phyloP scores from a whole-genome alignment of 208 protist species.

The Wallacemonas sp. region DNA sequence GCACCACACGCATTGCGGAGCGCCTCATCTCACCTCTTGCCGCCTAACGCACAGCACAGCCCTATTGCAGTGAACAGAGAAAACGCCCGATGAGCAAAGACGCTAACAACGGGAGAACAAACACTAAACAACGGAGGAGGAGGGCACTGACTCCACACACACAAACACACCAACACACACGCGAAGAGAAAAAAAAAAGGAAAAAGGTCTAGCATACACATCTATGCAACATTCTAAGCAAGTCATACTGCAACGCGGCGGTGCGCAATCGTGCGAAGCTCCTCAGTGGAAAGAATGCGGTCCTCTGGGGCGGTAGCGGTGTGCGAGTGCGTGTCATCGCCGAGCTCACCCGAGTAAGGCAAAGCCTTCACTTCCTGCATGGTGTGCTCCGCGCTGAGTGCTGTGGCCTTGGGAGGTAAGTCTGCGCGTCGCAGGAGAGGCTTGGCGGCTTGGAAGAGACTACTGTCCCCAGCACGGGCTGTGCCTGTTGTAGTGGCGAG shows the following conservation, averaged over 20 bases:
- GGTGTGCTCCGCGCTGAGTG: not conserved
- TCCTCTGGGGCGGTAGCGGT: not conserved
- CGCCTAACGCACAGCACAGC: too few species aligned
- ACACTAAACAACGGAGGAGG: too few species aligned
- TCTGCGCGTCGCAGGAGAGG: conserved; percentile 45
- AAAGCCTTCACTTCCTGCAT: conserved; percentile 19
- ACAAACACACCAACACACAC: too few species aligned
- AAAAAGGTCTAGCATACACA: conserved; percentile 1
- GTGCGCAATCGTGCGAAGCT: not conserved
- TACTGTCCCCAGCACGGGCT: not conserved
- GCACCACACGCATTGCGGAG: too few species aligned
- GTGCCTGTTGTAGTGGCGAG: not conserved
- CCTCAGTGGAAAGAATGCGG: not conserved
- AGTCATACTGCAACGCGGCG: not conserved
- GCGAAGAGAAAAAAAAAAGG: conserved; percentile 13
- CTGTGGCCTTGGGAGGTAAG: conserved; percentile 20
- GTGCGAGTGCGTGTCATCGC: not conserved
- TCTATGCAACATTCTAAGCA: not conserved
- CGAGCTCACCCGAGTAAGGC: conserved; percentile 38
- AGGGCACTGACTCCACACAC: too few species aligned
- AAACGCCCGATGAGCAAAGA: too few species aligned
- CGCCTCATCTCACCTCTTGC: too few species aligned
- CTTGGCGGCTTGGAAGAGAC: conserved; percentile 22
- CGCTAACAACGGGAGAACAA: too few species aligned
- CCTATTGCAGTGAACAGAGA: too few species aligned